Percentiles rank a stretch among this genome's conserved stretches.
Evolutionary conservation across 192 early-diverging fungal genomes (phyloP).

Genomic region (Lobosporangium transversale): DNA sequence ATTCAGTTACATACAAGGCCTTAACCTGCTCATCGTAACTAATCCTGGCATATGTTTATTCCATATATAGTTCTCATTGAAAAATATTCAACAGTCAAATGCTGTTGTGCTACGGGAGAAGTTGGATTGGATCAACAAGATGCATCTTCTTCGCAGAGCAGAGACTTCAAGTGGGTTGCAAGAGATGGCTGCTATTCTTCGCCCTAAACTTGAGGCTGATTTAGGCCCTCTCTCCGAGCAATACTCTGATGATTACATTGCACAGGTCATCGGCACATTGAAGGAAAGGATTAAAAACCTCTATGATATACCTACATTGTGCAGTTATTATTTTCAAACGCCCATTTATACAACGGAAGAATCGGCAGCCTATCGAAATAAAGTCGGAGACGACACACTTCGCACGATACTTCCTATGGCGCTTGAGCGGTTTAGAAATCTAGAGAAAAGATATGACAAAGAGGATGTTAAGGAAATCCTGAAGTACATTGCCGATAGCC

Average conservation of each 20-base stretch:
- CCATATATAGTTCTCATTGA: slow-evolving; percentile 70
- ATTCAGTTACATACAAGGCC: too few relatives aligned
- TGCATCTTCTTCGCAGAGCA: slow-evolving; percentile 63
- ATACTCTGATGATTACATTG: slow-evolving; percentile 54
- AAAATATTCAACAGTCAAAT: slow-evolving; percentile 67
- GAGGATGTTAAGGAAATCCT: slow-evolving; percentile 49
- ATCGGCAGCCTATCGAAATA: slow-evolving; percentile 49
- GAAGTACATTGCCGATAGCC: slow-evolving; percentile 39
- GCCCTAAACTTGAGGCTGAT: slow-evolving; percentile 40
- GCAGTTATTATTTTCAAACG: slow-evolving; percentile 63
- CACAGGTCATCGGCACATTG: slow-evolving; percentile 56
- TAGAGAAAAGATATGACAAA: slow-evolving; percentile 27
- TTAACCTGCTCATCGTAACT: too few relatives aligned
- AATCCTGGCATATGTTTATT: too few relatives aligned
- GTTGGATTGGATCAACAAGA: slow-evolving; percentile 80
- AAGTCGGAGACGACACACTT: slow-evolving; percentile 50
- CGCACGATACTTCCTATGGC: slow-evolving; percentile 21
- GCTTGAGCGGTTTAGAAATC: slow-evolving; percentile 8
- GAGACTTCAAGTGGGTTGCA: slow-evolving; percentile 54
- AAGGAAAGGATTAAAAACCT: slow-evolving; percentile 69
- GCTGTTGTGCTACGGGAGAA: slow-evolving; percentile 74
- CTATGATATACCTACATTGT: slow-evolving; percentile 61
- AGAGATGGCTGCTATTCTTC: slow-evolving; percentile 50
- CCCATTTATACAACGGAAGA: slow-evolving; percentile 58
- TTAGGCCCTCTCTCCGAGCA: slow-evolving; percentile 16